These are phyloP conservation scores for Thermothelomyces thermophilus DNA, from an alignment of 2,329 filamentous ascomycete genomes.

Conservation along the genomic window DNA sequence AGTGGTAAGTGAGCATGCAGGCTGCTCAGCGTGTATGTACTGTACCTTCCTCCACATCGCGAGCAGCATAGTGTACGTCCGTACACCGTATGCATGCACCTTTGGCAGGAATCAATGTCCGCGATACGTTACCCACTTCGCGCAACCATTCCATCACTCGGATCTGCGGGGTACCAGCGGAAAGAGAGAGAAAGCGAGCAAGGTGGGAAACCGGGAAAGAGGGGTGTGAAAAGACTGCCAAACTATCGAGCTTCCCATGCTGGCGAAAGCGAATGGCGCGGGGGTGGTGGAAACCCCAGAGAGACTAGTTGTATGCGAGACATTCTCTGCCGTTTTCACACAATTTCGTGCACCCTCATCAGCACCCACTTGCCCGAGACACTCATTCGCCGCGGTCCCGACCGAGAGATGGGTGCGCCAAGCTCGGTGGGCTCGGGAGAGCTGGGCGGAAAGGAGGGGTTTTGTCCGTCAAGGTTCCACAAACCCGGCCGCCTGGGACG, in stretches of 20 bases:
- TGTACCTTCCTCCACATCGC: not conserved
- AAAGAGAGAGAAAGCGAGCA: too few species aligned
- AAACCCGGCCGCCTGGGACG: constrained; percentile 18
- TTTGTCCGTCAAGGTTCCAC: constrained; percentile 20
- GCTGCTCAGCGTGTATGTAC: not conserved
- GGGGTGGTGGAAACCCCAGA: too few species aligned
- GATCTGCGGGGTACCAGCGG: too few species aligned
- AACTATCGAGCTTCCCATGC: too few species aligned
- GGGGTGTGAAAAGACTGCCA: too few species aligned
- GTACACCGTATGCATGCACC: not conserved
- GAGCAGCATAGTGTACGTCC: too few species aligned
- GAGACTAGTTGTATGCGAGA: not conserved
- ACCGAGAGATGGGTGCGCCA: constrained; percentile 1
- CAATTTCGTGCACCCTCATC: not conserved
- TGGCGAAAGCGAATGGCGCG: too few species aligned
- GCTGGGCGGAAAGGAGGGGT: constrained; percentile 12
- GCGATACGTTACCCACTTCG: not conserved
- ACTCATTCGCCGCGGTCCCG: not conserved
- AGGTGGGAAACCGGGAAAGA: too few species aligned
- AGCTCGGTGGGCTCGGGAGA: constrained; percentile 12
- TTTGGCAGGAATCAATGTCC: not conserved
- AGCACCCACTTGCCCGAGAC: not conserved
- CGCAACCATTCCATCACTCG: too few species aligned
- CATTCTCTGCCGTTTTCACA: not conserved
- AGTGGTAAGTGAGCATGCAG: too few species aligned